Percentiles rank a stretch among this genome's conserved stretches.
Evolutionary conservation across 805 yeast species (phyloP).

Genomic region (Groenewaldozyma tartarivorans): DNA sequence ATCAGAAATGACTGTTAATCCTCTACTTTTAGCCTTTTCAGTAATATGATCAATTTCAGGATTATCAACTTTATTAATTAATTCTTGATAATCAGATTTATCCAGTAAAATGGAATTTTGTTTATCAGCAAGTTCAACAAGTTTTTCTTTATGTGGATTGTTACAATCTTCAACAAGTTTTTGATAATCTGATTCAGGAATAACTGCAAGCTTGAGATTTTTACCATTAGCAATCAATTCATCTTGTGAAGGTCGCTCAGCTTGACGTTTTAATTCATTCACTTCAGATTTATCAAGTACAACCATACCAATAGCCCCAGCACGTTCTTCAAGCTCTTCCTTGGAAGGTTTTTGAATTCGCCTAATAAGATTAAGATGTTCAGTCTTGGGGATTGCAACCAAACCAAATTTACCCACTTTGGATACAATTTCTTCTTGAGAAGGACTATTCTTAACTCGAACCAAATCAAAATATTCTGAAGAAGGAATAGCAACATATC

Average conservation of each 20-base stretch:
- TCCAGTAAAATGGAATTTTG: slow-evolving; percentile 17
- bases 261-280: slow-evolving; percentile 13
- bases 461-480: slow-evolving; percentile 8
- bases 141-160: slow-evolving; percentile 12
- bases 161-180: slow-evolving; percentile 7
- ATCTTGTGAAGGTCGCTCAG: slow-evolving; percentile 15
- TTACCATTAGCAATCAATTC: slow-evolving; percentile 16
- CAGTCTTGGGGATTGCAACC: slow-evolving; percentile 18
- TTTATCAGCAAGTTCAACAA: slow-evolving; percentile 20
- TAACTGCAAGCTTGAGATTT: slow-evolving; percentile 15
- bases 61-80: slow-evolving; percentile 15
- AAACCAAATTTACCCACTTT: slow-evolving; percentile 12
- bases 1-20: slow-evolving; percentile 13
- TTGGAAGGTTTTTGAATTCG: slow-evolving; percentile 8
- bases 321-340: slow-evolving; percentile 16
- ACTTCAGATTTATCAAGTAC: slow-evolving; percentile 27
- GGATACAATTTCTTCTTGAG: slow-evolving; percentile 9
- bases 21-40: slow-evolving; percentile 17
- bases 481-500: slow-evolving; percentile 21
- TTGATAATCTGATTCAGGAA: slow-evolving; percentile 20
- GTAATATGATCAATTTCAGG: slow-evolving; percentile 24
- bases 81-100: slow-evolving; percentile 13
- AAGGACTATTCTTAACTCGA: slow-evolving; percentile 9
- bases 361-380: slow-evolving; percentile 4
- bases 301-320: slow-evolving; percentile 24